Evolutionary conservation across 345 rosid genomes (phyloP).

Genomic region (Ceriops decandra): DNA sequence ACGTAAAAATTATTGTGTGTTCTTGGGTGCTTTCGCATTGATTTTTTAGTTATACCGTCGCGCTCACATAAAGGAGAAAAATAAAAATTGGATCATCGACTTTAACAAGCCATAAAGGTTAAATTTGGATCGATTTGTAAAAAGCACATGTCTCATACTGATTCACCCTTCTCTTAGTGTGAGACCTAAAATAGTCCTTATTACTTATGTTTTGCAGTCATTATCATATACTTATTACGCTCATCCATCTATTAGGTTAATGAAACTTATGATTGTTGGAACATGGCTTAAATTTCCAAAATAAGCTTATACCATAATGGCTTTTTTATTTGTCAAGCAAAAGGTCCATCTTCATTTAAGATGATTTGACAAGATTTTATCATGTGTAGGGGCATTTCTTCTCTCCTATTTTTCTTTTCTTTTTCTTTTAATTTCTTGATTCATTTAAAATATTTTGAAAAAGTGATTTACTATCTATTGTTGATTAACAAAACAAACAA

Average conservation of each 20-base stretch:
- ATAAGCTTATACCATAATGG: slow-evolving; percentile 64
- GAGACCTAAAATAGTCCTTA: no score
- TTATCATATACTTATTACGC: background rate
- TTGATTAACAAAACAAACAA: no score
- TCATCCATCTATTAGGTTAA: slow-evolving; percentile 46
- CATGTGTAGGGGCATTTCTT: slow-evolving; percentile 43
- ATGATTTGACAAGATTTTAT: slow-evolving; percentile 44
- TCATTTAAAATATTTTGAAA: background rate
- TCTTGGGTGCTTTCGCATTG: no score
- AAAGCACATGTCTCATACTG: no score
- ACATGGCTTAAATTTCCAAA: slow-evolving; percentile 50
- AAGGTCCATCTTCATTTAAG: slow-evolving; percentile 57
- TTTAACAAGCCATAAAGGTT: no score
- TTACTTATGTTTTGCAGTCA: background rate
- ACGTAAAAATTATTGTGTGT: no score
- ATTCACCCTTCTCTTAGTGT: no score
- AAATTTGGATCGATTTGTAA: no score
- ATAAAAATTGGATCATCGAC: no score
- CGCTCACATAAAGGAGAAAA: no score
- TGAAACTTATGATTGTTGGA: slow-evolving; percentile 91
- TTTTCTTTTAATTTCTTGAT: no score
- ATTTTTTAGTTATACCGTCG: no score
- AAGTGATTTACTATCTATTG: background rate
- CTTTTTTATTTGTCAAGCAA: slow-evolving; percentile 63
- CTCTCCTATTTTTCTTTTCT: background rate